Conservation (phyloP, 331 rosid genomes). For the Malus hybrid region DNA sequence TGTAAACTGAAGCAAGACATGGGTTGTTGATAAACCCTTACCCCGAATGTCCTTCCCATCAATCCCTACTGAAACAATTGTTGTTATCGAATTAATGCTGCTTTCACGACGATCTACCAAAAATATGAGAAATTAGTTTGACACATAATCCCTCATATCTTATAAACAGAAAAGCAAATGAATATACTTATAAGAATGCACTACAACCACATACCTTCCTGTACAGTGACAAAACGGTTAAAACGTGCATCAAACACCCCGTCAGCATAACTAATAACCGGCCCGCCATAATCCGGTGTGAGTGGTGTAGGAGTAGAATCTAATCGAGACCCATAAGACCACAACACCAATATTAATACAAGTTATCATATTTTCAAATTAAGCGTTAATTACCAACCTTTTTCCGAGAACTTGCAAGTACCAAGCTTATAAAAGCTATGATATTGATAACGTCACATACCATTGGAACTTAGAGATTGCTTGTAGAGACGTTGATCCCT, state of each 20-base stretch:
- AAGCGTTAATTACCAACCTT: not conserved
- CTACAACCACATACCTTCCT: conserved; percentile 53
- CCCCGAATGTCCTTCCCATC: conserved; percentile 51
- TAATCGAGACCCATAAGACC: conserved; percentile 18
- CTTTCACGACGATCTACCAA: conserved; percentile 65
- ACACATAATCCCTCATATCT: not conserved
- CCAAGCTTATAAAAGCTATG: not conserved
- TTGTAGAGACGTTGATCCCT: conserved; percentile 78
- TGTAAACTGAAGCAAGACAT: not conserved
- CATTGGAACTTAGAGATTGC: conserved; percentile 48
- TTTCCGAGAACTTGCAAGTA: not conserved
- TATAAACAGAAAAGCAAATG: not conserved
- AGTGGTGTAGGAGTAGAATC: conserved; percentile 59
- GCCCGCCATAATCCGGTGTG: conserved; percentile 73
- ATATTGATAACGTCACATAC: conserved; percentile 8
- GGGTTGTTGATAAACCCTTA: conserved; percentile 9
- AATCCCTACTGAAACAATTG: conserved; percentile 60
- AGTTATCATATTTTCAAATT: not conserved
- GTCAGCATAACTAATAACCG: conserved; percentile 70
- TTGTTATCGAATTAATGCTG: conserved; percentile 49
- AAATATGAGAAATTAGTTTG: not conserved
- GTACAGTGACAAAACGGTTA: conserved; percentile 61
- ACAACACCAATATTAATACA: not conserved
- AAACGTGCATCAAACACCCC: conserved; percentile 72
- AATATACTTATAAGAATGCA: not conserved